Evolutionary conservation across 805 yeast genomes (phyloP).

Genomic region (Nakazawaea sp.): DNA sequence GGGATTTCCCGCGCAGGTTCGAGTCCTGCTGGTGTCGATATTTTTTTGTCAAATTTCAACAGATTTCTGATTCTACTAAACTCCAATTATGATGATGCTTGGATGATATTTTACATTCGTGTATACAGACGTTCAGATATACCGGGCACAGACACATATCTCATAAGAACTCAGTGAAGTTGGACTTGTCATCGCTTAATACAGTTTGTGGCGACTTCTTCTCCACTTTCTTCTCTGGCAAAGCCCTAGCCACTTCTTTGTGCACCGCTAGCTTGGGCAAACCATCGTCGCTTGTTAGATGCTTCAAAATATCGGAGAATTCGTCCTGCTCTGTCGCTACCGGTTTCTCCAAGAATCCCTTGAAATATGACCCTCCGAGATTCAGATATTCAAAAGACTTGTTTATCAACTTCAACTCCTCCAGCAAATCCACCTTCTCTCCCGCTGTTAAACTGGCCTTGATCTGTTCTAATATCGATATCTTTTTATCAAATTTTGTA

Average conservation of each 20-base stretch:
- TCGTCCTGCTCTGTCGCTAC: neutral
- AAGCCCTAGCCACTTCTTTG: too few relatives aligned
- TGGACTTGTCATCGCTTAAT: too few relatives aligned
- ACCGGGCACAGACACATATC: too few relatives aligned
- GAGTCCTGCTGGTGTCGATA: slow-evolving; percentile 14
- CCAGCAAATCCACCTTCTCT: slow-evolving; percentile 28
- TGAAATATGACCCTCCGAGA: slow-evolving; percentile 4
- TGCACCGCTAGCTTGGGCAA: too few relatives aligned
- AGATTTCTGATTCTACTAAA: too few relatives aligned
- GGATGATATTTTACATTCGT: too few relatives aligned
- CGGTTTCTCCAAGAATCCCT: slow-evolving; percentile 5
- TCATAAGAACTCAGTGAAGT: too few relatives aligned
- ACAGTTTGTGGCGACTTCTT: too few relatives aligned
- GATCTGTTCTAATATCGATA: slow-evolving; percentile 26
- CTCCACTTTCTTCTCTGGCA: too few relatives aligned
- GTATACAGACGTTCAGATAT: too few relatives aligned
- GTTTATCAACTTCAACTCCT: slow-evolving; percentile 30
- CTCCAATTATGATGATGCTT: too few relatives aligned
- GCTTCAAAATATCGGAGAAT: neutral
- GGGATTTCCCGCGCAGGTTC: slow-evolving; percentile 14
- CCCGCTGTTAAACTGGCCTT: slow-evolving; percentile 23
- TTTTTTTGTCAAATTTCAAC: slow-evolving; percentile 6
- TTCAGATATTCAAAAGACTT: slow-evolving; percentile 10
- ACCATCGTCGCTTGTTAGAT: too few relatives aligned
- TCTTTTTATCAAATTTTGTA: slow-evolving; percentile 25